phyloP scores from a whole-genome alignment of 148 eudicot genomes.

The Rheum nobile region DNA sequence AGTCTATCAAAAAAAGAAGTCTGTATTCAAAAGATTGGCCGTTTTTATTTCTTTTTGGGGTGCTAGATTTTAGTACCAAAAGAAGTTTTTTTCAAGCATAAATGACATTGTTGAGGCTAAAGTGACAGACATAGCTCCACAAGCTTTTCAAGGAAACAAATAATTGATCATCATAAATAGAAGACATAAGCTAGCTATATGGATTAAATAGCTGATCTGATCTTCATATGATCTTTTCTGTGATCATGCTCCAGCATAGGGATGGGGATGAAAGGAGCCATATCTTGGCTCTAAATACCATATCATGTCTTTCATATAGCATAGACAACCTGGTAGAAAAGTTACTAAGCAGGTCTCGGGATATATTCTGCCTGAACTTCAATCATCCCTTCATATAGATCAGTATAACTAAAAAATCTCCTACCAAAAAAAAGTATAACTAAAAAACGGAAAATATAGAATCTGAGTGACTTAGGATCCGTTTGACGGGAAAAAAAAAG shows the following conservation, averaged over 20 bases:
- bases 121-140: not conserved
- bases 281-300: not conserved
- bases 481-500: too few relatives aligned
- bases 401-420: not conserved
- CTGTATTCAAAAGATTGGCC: not conserved
- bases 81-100: not conserved
- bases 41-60: not conserved
- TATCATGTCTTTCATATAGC: not conserved
- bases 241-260: not conserved
- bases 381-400: not conserved
- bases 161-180: not conserved
- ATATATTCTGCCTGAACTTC: not conserved
- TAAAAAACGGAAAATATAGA: too few relatives aligned
- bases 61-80: not conserved
- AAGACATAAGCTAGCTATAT: not conserved
- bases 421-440: too few relatives aligned
- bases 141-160: not conserved
- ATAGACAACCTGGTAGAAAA: not conserved
- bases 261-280: not conserved
- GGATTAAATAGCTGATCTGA: not conserved
- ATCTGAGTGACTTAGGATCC: too few relatives aligned
- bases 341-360: not conserved
- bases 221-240: not conserved
- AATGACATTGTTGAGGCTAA: not conserved
- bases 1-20: too few relatives aligned